Percentiles rank a stretch among this genome's conserved stretches.
Evolutionary conservation across 345 rosid species (phyloP).

Genomic region (Salix koriyanagi): DNA sequence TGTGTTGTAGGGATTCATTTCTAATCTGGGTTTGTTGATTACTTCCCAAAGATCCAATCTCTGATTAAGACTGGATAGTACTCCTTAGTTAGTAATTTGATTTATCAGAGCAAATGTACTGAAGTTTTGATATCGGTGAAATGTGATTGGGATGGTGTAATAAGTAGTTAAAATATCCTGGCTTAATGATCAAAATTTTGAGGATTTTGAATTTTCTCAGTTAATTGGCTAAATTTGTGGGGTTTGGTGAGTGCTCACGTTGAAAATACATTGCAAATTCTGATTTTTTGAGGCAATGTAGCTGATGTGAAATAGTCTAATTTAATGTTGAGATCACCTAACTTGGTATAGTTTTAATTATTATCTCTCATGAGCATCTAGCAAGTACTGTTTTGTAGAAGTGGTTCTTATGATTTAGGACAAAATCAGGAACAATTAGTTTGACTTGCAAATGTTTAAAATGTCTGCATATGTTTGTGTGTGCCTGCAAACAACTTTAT

Average conservation of each 20-base stretch:
- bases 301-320: background rate
- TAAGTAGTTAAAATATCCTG: background rate
- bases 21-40: background rate
- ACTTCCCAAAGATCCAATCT: background rate
- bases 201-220: background rate
- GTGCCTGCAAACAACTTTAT: background rate
- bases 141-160: background rate
- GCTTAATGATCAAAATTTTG: background rate
- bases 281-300: background rate
- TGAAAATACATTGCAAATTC: background rate
- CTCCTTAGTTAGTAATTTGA: background rate
- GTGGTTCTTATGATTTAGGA: background rate
- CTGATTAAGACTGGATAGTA: background rate
- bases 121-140: background rate
- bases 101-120: background rate
- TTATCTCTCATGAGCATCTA: background rate
- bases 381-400: background rate
- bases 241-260: background rate
- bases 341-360: background rate
- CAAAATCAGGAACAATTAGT: background rate
- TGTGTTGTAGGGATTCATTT: background rate
- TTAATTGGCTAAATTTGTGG: background rate
- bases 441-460: background rate
- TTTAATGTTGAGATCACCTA: background rate
- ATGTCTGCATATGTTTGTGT: background rate